Percentiles rank a stretch among this genome's conserved stretches.
Conservation (phyloP, 305 asterid species). For the Fraxinus latifolia region DNA sequence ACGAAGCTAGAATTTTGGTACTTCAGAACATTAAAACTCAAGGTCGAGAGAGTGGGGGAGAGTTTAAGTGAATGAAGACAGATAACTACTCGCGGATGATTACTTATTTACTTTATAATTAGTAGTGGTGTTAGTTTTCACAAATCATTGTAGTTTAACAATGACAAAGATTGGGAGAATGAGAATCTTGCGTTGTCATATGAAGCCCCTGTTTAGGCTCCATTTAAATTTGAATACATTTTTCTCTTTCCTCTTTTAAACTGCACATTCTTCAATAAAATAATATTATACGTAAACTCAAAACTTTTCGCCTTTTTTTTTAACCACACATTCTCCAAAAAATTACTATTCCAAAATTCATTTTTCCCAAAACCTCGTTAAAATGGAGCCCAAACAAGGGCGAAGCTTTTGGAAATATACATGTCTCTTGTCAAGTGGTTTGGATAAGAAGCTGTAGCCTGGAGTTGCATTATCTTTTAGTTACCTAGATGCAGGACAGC, state of each 20-base stretch:
- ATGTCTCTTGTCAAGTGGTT: background rate
- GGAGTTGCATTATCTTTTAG: background rate
- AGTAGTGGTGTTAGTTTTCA: background rate
- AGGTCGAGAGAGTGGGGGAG: background rate
- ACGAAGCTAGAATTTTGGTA: background rate
- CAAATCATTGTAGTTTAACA: background rate
- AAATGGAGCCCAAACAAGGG: no score
- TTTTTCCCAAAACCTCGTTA: no score
- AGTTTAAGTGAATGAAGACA: background rate
- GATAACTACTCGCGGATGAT: background rate
- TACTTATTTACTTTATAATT: background rate
- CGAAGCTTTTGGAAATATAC: background rate
- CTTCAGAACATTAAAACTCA: background rate
- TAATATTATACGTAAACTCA: no score
- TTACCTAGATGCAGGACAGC: background rate
- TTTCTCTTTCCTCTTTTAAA: no score
- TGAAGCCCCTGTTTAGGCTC: background rate
- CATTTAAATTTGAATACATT: no score
- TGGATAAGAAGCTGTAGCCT: background rate
- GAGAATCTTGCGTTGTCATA: background rate
- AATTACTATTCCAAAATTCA: no score
- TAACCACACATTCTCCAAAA: no score
- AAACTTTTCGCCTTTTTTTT: no score
- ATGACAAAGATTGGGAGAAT: background rate
- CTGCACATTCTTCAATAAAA: no score